Evolutionary conservation across 768 basidiomycete genomes (phyloP).

Genomic region (Dioszegia crocea): DNA sequence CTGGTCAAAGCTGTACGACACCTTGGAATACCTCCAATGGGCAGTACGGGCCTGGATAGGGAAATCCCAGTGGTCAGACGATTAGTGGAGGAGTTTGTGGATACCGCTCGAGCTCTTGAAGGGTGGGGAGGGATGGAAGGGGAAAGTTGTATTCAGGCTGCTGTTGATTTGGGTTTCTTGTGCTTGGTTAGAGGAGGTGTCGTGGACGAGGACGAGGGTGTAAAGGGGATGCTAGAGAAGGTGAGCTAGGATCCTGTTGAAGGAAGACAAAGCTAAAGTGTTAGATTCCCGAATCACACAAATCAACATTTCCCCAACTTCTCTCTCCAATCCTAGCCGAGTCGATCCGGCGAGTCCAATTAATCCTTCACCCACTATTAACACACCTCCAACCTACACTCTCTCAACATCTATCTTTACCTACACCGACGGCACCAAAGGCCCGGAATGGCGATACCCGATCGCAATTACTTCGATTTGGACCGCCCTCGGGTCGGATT

Average conservation of each 20-base stretch:
- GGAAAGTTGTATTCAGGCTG: constrained; percentile 20
- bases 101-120: constrained; percentile 16
- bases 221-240: constrained; percentile 12
- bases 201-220: constrained; percentile 10
- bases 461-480: constrained; percentile 25
- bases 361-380: constrained; percentile 32
- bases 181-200: constrained; percentile 17
- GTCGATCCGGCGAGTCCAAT: constrained; percentile 27
- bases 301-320: constrained; percentile 9
- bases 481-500: constrained; percentile 14
- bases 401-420: background rate
- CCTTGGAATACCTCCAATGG: constrained; percentile 29
- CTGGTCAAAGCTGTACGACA: constrained; percentile 20
- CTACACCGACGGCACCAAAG: background rate
- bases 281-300: constrained; percentile 1
- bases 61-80: constrained; percentile 10
- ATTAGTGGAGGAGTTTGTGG: constrained; percentile 24
- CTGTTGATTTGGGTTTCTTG: constrained; percentile 36
- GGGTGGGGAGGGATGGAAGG: constrained; percentile 26
- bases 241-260: constrained; percentile 12
- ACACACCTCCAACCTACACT: constrained; percentile 20
- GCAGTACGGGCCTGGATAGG: background rate
- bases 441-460: constrained; percentile 6
- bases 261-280: constrained; percentile 1
- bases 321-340: constrained; percentile 23